These are phyloP conservation scores for Ploettnerulaceae sp. DNA, from an alignment of 2,329 filamentous ascomycete genomes.

Conservation along the genomic window DNA sequence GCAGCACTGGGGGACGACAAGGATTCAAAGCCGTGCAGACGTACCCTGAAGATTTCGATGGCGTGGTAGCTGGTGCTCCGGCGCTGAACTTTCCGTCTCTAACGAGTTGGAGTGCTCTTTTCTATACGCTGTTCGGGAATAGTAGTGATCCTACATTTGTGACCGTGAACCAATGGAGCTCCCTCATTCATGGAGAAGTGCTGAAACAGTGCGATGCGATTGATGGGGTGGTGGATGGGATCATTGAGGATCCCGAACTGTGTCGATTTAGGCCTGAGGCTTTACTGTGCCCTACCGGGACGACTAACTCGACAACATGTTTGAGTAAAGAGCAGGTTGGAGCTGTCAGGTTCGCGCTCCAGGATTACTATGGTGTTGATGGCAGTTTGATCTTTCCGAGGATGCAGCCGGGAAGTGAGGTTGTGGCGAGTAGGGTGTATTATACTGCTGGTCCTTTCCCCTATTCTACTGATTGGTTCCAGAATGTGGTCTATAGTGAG, in stretches of 20 bases:
- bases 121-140: constrained; percentile 18
- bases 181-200: constrained; percentile 27
- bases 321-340: constrained; percentile 41
- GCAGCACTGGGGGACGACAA: constrained; percentile 40
- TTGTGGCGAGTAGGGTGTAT: constrained; percentile 21
- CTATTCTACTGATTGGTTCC: constrained; percentile 15
- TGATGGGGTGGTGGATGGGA: constrained; percentile 37
- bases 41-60: constrained; percentile 40
- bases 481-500: constrained; percentile 14
- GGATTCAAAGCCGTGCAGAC: constrained; percentile 39
- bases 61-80: constrained; percentile 39
- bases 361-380: constrained; percentile 38
- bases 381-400: constrained; percentile 46
- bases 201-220: constrained; percentile 37
- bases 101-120: constrained; percentile 18
- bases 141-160: constrained; percentile 10
- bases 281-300: constrained; percentile 17
- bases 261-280: constrained; percentile 34
- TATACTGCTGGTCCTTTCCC: constrained; percentile 10
- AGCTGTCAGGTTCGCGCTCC: constrained; percentile 41
- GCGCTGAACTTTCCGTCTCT: constrained; percentile 28
- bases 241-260: constrained; percentile 37
- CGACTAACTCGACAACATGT: constrained; percentile 37
- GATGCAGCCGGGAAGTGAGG: constrained; percentile 44
- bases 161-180: constrained; percentile 16